Conservation (phyloP, 108 stramenopile genomes). For the Cylindrotheca closterium region DNA sequence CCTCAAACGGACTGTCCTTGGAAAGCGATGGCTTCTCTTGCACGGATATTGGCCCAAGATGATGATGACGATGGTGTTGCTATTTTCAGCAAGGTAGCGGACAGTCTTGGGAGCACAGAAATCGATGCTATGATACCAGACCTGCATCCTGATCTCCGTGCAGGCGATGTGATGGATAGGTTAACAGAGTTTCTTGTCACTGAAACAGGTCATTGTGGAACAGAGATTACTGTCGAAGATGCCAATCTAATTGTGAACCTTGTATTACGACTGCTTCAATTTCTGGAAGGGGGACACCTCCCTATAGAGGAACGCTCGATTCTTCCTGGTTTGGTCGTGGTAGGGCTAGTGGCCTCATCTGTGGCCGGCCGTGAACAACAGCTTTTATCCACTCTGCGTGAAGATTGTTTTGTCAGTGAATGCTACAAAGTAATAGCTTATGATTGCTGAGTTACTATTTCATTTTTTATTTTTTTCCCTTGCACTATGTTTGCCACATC, state of each 20-base stretch:
- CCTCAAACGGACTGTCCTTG: conserved; percentile 14
- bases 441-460: not conserved
- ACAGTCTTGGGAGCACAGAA: not conserved
- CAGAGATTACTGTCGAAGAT: conserved; percentile 4
- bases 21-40: conserved; percentile 20
- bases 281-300: conserved; percentile 5
- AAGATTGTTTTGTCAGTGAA: conserved; percentile 10
- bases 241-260: conserved; percentile 11
- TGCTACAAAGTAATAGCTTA: conserved; percentile 3
- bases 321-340: not conserved
- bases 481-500: too few relatives aligned
- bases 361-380: conserved; percentile 3
- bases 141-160: conserved; percentile 5
- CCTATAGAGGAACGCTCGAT: conserved; percentile 1
- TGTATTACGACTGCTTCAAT: conserved; percentile 12
- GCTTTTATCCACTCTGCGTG: not conserved
- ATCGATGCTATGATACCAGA: conserved; percentile 8
- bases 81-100: conserved; percentile 6
- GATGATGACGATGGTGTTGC: conserved; percentile 1
- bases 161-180: not conserved
- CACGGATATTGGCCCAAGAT: conserved; percentile 15
- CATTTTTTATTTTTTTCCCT: too few relatives aligned
- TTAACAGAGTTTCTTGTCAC: conserved; percentile 10
- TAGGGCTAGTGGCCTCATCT: conserved; percentile 7
- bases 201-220: conserved; percentile 10